phyloP scores from a whole-genome alignment of 208 protist genomes.

The Wallacemonas rigidus region DNA sequence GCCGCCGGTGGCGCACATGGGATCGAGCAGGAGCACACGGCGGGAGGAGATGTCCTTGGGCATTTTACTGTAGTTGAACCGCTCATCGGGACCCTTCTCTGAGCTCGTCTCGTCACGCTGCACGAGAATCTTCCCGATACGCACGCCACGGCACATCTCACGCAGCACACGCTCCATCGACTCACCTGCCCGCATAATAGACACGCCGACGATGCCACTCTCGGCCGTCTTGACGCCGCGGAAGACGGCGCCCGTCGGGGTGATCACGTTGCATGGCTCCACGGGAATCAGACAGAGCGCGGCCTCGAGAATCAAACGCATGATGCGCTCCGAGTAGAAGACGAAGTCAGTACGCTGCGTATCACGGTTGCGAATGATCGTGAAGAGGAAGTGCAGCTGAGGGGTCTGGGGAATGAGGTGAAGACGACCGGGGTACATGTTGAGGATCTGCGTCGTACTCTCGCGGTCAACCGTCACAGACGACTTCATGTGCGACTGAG shows the following conservation, averaged over 20 bases:
- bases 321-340: constrained; percentile 96
- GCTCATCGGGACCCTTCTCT: constrained; percentile 85
- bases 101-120: constrained; percentile 94
- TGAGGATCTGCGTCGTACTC: constrained; percentile 58
- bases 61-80: constrained; percentile 96
- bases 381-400: constrained; percentile 94
- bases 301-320: constrained; percentile 94
- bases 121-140: constrained; percentile 99
- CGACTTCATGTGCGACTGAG: constrained; percentile 6
- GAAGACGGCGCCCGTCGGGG: constrained; percentile 89
- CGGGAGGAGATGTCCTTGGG: constrained; percentile 92
- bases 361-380: constrained; percentile 93
- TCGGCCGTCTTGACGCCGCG: constrained; percentile 73
- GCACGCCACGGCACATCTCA: constrained; percentile 93
- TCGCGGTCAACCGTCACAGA: constrained; percentile 10
- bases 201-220: constrained; percentile 95
- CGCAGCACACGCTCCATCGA: constrained; percentile 95
- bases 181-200: constrained; percentile 97
- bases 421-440: constrained; percentile 62
- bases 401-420: constrained; percentile 80
- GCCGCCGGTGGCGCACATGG: constrained; percentile 96
- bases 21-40: constrained; percentile 96
- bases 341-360: constrained; percentile 95
- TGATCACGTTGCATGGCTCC: constrained; percentile 80
- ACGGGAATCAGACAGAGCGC: constrained; percentile 90